Base-by-base conservation (phyloP, 306 rosid genomes). In the Prunus kanzakura region DNA sequence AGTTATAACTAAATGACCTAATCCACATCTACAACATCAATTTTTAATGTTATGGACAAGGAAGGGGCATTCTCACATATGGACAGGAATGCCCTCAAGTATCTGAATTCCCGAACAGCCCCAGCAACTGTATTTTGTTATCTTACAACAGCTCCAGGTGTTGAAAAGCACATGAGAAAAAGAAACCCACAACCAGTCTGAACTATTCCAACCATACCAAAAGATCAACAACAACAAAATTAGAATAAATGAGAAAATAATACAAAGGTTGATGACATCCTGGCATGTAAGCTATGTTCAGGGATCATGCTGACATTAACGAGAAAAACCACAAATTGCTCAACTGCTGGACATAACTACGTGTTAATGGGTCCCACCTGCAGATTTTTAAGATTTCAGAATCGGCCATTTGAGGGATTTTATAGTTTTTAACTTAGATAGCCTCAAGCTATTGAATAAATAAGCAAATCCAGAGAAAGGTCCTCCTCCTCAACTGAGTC, bases 11-110 rank as follows among this genome's bases (percentile, higher is more conserved):
- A 7, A 38, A 38, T 38, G 2, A 38, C 43, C 9, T 38, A 38
- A 7, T 7, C 1, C 9, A 0, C 43, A 38, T 38, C 8, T 38
- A 1, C 43, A 38, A 38, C 2, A 7, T 38, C 9, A 38, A 38
- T 38, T 7, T 38, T 38, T 38, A 7, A 38, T 38, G 43, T 38
- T 38, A 38, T 38, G 43, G 9, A 38, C 43, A 6, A 38, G 43
- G 13, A 46, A 76, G 52, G 25, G 57, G 10, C 58, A 47, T 58
- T 54, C 41, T 69, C 69, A 12, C 75, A 16, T 1, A 55, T 27
- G 61, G 78, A 41, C 67, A 72, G 18, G 72, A 72, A 51, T 63
- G 16, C 72, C 82, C 73, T 64, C 56, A 23, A 47, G 65, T 9
- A 22, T n/a, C 13, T n/a, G 43, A 38, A 38, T 38, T 45, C 41